These are phyloP conservation scores for Lyophyllum shimeji DNA, from an alignment of 768 basidiomycete species.

Conservation along the genomic window DNA sequence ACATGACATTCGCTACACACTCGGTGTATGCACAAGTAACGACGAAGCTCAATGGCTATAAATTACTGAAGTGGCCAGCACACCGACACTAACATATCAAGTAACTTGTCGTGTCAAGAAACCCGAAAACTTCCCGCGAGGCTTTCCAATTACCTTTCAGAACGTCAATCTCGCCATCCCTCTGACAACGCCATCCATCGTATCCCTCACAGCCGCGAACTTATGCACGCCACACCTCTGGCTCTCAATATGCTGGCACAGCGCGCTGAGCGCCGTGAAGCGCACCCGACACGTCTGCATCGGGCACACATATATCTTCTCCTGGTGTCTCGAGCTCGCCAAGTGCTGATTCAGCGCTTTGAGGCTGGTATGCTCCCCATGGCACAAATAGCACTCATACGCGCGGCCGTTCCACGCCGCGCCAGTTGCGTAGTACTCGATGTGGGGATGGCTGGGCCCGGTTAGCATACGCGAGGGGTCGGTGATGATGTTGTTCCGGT, in stretches of 20 bases:
- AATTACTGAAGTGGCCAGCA: too few relatives aligned
- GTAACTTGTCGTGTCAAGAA: too few relatives aligned
- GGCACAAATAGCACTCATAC: constrained; percentile 70
- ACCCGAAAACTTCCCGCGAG: too few relatives aligned
- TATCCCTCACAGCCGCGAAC: constrained; percentile 41
- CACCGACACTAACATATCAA: too few relatives aligned
- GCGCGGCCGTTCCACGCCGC: constrained; percentile 43
- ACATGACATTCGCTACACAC: not conserved
- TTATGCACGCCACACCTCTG: constrained; percentile 53
- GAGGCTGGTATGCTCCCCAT: constrained; percentile 39
- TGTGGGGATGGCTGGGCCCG: constrained; percentile 16
- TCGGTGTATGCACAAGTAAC: not conserved
- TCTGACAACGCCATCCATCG: constrained; percentile 35
- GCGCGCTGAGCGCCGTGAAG: constrained; percentile 54
- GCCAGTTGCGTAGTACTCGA: constrained; percentile 30
- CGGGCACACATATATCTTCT: constrained; percentile 57
- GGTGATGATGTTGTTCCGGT: constrained; percentile 51
- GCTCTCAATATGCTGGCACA: constrained; percentile 69
- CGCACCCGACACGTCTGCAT: constrained; percentile 36
- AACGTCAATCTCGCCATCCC: constrained; percentile 22
- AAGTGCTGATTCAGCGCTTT: constrained; percentile 59
- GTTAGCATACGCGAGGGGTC: constrained; percentile 53
- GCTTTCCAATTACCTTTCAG: not conserved
- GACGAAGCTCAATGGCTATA: too few relatives aligned
- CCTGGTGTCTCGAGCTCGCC: constrained; percentile 57